Evolutionary conservation across 495 filamentous ascomycete genomes (phyloP).

Genomic region (Polyplosphaeria fusca): DNA sequence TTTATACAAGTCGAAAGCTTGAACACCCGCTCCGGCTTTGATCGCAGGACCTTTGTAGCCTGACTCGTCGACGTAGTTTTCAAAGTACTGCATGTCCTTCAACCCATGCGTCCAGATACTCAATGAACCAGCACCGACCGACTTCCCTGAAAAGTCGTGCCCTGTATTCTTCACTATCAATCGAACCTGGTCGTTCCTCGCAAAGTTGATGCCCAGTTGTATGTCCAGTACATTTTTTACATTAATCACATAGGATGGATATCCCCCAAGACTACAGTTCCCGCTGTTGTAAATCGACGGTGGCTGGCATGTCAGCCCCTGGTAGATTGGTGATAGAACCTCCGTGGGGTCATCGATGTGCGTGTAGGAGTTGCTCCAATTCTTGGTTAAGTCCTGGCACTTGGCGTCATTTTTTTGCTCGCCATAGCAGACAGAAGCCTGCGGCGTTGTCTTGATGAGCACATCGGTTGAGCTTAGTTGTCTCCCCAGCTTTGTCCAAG

Average conservation of each 20-base stretch:
- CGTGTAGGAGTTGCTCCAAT: slow-evolving; percentile 22
- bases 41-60: slow-evolving; percentile 27
- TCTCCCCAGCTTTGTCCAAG: slow-evolving; percentile 18
- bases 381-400: slow-evolving; percentile 17
- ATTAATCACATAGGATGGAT: slow-evolving; percentile 59
- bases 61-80: slow-evolving; percentile 22
- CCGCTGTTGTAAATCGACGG: slow-evolving; percentile 18
- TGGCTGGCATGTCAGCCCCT: slow-evolving; percentile 22
- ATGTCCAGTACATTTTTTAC: slow-evolving; percentile 55
- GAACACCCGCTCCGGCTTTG: slow-evolving; percentile 29
- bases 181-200: slow-evolving; percentile 55
- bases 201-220: slow-evolving; percentile 62
- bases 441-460: slow-evolving; percentile 21
- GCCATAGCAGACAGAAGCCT: slow-evolving; percentile 29
- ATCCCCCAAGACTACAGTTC: slow-evolving; percentile 57
- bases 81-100: slow-evolving; percentile 27
- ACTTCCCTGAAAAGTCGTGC: slow-evolving; percentile 42
- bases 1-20: slow-evolving; percentile 28
- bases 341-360: slow-evolving; percentile 30
- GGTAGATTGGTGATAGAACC: slow-evolving; percentile 25
- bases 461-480: slow-evolving; percentile 15
- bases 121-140: slow-evolving; percentile 15
- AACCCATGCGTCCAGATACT: slow-evolving; percentile 33
- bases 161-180: slow-evolving; percentile 70
- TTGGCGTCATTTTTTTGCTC: slow-evolving; percentile 14